These are phyloP conservation scores for Phytophthora rubi DNA, from an alignment of 352 stramenopile species.

Conservation along the genomic window DNA sequence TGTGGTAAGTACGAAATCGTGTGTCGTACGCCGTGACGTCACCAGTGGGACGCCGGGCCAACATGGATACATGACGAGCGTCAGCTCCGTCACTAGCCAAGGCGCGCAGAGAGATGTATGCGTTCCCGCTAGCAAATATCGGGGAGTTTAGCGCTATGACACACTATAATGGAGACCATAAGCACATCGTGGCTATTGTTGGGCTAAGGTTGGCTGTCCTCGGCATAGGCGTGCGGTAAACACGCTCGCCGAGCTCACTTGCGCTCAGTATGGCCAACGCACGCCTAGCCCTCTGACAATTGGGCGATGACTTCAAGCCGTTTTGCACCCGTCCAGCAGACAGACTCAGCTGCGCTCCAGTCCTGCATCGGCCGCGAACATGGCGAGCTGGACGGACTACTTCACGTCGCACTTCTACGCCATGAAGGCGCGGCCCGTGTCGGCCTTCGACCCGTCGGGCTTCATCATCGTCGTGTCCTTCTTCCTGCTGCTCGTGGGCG, in stretches of 20 bases:
- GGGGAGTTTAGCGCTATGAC: background rate
- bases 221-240: background rate
- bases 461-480: conserved; percentile 84
- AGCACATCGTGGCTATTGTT: background rate
- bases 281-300: background rate
- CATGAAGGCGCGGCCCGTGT: conserved; percentile 83
- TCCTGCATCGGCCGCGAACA: conserved; percentile 17
- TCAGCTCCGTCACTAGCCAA: no score
- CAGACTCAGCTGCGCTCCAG: background rate
- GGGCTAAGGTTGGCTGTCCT: background rate
- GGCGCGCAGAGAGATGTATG: background rate
- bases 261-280: background rate
- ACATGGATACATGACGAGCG: background rate
- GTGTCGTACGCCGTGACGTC: no score
- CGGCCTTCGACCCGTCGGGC: conserved; percentile 85
- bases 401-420: conserved; percentile 87
- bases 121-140: background rate
- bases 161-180: background rate
- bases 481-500: conserved; percentile 71
- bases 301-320: background rate
- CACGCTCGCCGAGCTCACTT: background rate
- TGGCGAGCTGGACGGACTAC: conserved; percentile 78
- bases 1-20: background rate
- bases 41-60: background rate
- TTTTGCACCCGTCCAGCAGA: background rate